Evolutionary conservation across 1,284 basidiomycete species (phyloP), one percentile per base, ranked within the genome.

Genomic region (Takashimella koratensis): DNA sequence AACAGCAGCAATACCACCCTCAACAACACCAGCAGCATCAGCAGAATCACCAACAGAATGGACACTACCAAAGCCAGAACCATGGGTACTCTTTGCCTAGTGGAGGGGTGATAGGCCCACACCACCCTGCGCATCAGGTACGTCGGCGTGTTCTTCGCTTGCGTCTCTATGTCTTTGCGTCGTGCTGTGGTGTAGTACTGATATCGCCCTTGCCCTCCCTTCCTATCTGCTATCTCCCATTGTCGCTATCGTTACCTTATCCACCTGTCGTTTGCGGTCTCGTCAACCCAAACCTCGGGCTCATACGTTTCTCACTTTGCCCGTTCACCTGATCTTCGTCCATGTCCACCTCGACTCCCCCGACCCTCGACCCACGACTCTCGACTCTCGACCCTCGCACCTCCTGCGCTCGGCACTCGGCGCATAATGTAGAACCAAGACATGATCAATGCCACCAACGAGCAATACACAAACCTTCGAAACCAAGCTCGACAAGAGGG

Each of bases 401-500:
- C n/a, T n/a, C n/a, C n/a, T n/a, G n/a, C n/a, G 30, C 16, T 36
- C 10, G 16, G 30, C 30, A 36, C 10, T 36, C 30, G 10, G 8
- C 8, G 16, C 30, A 16, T 8, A 8, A 75, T 83, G 61, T 66
- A 83, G 62, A 87, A 90, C 68, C 84, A 87, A 62, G 79, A 83
- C 48, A 53, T 58, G 52, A 47, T 66, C 30, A 68, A 71, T 44
- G 60, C 61, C 36, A 62, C 63, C 59, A 83, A 90, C 65, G 78
- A 81, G 24, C 78, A 86, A 60, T 93, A 93, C 66, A 75, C 78
- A 49, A 73, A 78, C 20, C 80, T 93, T 39, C 83, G 92, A 19
- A 82, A 83, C 52, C 80, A 83, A 58, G 91, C 90, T 8, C 85
- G 84, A 47, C 79, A 82, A 48, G 86, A 87, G 63, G 87, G 87